Evolutionary conservation across 2,329 filamentous ascomycete species (phyloP), one percentile per base, ranked within the genome.

Genomic region (Botrytis hyacinthi): DNA sequence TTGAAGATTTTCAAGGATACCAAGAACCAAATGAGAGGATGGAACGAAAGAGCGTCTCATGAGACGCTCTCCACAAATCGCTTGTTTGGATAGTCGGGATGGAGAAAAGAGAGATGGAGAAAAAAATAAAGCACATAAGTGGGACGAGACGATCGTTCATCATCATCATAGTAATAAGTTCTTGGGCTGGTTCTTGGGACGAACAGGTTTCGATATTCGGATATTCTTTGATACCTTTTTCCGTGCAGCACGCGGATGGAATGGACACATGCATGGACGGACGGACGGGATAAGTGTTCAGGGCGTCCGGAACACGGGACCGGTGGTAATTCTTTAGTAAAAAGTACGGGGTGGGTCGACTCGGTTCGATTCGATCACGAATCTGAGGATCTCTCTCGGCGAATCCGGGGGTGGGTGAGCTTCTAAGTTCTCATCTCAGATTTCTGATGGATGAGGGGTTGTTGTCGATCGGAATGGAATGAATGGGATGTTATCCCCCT

Each of bases 1-100:
- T 92, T 81, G 91, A 93, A 78, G 87, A 89, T 74, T 92, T 86
- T 76, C 83, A 90, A 85, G 87, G 88, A 60, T 84, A 83, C 32
- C 84, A 84, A 73, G 82, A 84, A 75, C 82, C 82, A 66, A 80
- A 82, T 48, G 76, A 76, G 70, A 74, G 75, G n/a, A 73, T 73
- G 71, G 69, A 74, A 35, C 37, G 71, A 26, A 72, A 72, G 57
- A 73, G 71, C 20, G 48, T 73, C 9, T 69, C 54, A 26, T 60
- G 32, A 60, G 12, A 9, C 14, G 3, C 22, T 44, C 16, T 44
- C 2, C 14, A 10, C 6, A 42, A 57, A 29, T 29, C 51, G 7
- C 1, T 57, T 57, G 14, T 29, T 70, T 44, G 42, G 48, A 44
- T 42, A 61, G 54, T n/a, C 32, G 44, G 60, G 6, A 67, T 9